Base-by-base conservation (phyloP, 202 grass and related monocot genomes). In the Schoenoplectus tabernaemontani region DNA sequence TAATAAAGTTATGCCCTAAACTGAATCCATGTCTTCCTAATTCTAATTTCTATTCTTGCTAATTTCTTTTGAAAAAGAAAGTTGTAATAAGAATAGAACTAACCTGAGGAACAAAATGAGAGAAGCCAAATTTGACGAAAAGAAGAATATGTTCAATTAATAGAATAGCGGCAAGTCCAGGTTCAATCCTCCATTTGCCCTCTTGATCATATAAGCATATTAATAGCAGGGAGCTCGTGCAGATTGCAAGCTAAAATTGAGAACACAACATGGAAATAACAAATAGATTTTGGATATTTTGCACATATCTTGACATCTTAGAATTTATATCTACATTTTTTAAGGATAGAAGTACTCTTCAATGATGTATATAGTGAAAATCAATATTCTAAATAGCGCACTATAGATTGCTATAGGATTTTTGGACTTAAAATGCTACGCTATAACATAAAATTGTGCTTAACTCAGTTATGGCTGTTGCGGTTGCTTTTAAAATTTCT, bases 61-160 rank as follows among this genome's bases (percentile, higher is more conserved):
- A n/a, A 34, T 9, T 73, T 50, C 70, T 34, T 74, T 46, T 16
- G 37, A 53, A 53, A 20, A 56, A 7, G 19, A 56, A 79, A 64
- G 23, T 42, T 54, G 19, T 82, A 23, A 41, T 34, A 59, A 9
- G 26, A 73, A 39, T 83, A 62, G 62, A 76, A 42, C 69, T 90
- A 64, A 97, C 94, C 94, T 99, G 91, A 12, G 96, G 96, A 43
- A 99, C 96, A 17, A 93, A 99, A 82, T 99, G 88, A n/a, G 96
- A 95, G 83, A 99, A 95, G 46, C 89, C 96, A 74, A 99, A 99
- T 82, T 99, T 99, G 79, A 99, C 85, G 43, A 99, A 85, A 63
- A 99, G 92, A 76, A 93, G 96, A 83, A 81, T 83, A 51, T 99
- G 96, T 78, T 99, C 96, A 79, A 99, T 89, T 86, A 96, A 67